Evolutionary conservation across 202 grass and related monocot genomes (phyloP).

Genomic region (Brachypodium distachyon): DNA sequence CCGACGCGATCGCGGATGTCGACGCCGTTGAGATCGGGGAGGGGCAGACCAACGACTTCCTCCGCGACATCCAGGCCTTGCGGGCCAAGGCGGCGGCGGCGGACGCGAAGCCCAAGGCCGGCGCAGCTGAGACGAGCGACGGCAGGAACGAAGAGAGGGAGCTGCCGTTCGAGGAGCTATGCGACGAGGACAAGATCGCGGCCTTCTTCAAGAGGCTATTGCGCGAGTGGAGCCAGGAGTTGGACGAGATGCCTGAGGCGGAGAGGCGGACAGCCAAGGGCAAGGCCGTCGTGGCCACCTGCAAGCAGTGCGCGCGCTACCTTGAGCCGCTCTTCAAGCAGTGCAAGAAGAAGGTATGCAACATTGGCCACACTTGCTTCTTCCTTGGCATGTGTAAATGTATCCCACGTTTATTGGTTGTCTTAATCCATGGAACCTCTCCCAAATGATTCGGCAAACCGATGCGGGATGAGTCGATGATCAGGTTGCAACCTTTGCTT

Average conservation of each 20-base stretch:
- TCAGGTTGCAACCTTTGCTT: conserved; percentile 7
- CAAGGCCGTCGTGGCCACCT: conserved; percentile 56
- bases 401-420: neutral
- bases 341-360: conserved; percentile 56
- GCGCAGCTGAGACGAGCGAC: neutral
- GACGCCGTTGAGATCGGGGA: conserved; percentile 54
- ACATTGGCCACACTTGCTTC: neutral
- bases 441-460: no score
- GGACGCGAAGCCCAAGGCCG: conserved; percentile 7
- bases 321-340: conserved; percentile 68
- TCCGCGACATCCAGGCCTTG: conserved; percentile 46
- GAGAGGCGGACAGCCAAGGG: conserved; percentile 62
- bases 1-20: conserved; percentile 21
- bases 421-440: no score
- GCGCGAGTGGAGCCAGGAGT: conserved; percentile 49
- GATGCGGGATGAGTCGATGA: no score
- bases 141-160: neutral
- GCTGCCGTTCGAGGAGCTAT: conserved; percentile 19
- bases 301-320: conserved; percentile 62
- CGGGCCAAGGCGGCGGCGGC: neutral
- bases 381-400: neutral
- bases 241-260: conserved; percentile 57
- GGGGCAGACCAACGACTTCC: conserved; percentile 79
- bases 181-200: conserved; percentile 60
- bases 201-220: conserved; percentile 63